Conservation (phyloP, 1,139 yeast species). For the Tardiomyces depauwii region DNA sequence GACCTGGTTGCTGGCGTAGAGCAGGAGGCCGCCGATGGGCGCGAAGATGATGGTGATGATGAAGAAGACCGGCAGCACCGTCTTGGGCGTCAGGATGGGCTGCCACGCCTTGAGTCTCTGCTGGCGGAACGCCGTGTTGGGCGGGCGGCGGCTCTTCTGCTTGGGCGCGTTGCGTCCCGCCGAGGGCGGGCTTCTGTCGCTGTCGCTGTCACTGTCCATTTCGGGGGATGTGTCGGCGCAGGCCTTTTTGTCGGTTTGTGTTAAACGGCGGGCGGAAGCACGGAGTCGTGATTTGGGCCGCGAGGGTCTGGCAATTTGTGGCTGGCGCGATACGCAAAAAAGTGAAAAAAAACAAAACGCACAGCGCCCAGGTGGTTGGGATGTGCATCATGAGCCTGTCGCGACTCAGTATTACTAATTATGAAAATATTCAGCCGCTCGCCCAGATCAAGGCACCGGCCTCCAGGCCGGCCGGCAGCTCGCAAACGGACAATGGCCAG, state of each 20-base stretch:
- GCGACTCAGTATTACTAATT: too few species aligned
- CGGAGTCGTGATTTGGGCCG: too few species aligned
- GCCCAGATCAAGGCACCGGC: too few species aligned
- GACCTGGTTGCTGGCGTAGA: conserved; percentile 65
- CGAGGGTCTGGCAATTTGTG: too few species aligned
- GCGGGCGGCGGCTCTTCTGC: conserved; percentile 29
- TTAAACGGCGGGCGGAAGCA: too few species aligned
- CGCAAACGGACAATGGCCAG: too few species aligned
- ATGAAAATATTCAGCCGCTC: too few species aligned
- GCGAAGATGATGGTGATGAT: conserved; percentile 72
- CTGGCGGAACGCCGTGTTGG: conserved; percentile 36
- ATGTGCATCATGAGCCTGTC: too few species aligned
- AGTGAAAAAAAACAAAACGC: neutral
- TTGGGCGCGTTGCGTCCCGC: conserved; percentile 12
- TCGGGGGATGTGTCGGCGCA: neutral
- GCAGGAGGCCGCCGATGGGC: conserved; percentile 85
- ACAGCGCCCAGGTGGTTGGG: neutral
- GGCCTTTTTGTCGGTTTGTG: too few species aligned
- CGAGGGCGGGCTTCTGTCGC: conserved; percentile 15
- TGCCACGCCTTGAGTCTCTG: conserved; percentile 39
- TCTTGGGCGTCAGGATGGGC: conserved; percentile 85
- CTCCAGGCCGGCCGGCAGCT: too few species aligned
- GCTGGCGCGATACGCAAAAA: neutral
- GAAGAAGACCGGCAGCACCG: conserved; percentile 73
- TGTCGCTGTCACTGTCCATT: conserved; percentile 30